Conservation (phyloP, 495 filamentous ascomycete species). For the Cudoniella acicularis region DNA sequence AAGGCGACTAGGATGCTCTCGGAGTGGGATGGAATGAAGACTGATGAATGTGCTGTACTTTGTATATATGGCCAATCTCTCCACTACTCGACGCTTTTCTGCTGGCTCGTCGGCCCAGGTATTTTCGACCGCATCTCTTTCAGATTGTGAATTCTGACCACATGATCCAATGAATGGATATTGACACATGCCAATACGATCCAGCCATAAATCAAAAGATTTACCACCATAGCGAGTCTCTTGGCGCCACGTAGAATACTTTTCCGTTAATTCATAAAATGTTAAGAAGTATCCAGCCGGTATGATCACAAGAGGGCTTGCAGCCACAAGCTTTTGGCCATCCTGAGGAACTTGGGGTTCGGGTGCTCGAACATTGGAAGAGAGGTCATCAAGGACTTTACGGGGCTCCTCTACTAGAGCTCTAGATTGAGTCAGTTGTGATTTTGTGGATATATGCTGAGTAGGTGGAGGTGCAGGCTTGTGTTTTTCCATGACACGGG, state of each 20-base stretch:
- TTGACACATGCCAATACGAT: not conserved
- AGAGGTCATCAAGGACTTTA: not conserved
- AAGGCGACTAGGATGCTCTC: not conserved
- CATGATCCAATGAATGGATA: not conserved
- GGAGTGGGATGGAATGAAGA: not conserved
- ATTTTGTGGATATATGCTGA: too few relatives aligned
- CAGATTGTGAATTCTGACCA: not conserved
- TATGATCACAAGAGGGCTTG: not conserved
- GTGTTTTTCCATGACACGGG: too few relatives aligned
- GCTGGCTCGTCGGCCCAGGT: not conserved
- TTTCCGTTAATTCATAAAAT: not conserved
- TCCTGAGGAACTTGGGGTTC: not conserved
- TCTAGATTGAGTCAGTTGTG: not conserved
- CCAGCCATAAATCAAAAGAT: not conserved
- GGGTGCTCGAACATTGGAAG: not conserved
- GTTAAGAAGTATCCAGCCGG: not conserved
- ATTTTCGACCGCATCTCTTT: not conserved
- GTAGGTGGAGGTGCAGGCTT: too few relatives aligned
- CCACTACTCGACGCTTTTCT: not conserved
- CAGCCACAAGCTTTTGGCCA: not conserved
- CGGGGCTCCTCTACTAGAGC: not conserved
- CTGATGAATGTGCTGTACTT: not conserved
- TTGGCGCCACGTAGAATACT: not conserved
- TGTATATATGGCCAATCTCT: not conserved
- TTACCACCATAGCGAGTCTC: not conserved